phyloP scores from a whole-genome alignment of 306 rosid species.

The Hylodesmum podocarpum region DNA sequence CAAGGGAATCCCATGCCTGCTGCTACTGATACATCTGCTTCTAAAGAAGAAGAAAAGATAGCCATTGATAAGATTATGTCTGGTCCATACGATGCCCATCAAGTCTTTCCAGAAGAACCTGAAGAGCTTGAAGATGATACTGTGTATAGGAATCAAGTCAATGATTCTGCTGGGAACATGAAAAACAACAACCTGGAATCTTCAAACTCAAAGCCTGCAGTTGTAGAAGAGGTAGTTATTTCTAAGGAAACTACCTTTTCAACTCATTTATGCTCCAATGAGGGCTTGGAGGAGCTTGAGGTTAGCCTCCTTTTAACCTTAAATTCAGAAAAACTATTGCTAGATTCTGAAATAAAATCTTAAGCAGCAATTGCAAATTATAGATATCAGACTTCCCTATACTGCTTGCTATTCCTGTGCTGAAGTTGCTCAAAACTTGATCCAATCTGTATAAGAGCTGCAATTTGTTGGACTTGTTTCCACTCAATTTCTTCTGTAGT shows the following conservation, averaged over 20 bases:
- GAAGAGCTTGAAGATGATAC: constrained; percentile 82
- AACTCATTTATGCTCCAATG: constrained; percentile 35
- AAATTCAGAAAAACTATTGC: not conserved
- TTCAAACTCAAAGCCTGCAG: constrained; percentile 37
- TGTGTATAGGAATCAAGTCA: constrained; percentile 45
- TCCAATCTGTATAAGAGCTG: not conserved
- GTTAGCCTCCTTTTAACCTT: constrained; percentile 41
- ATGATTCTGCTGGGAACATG: constrained; percentile 38
- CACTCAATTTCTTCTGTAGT: not conserved
- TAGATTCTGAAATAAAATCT: not conserved
- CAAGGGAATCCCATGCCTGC: constrained; percentile 18
- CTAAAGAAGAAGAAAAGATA: constrained; percentile 68
- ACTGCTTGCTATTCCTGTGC: constrained; percentile 17
- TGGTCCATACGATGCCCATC: constrained; percentile 54
- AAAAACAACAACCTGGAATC: constrained; percentile 35
- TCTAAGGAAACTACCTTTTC: constrained; percentile 40
- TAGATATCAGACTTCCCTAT: not conserved
- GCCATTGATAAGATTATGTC: constrained; percentile 70
- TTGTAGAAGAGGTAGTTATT: constrained; percentile 34
- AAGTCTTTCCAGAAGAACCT: constrained; percentile 53
- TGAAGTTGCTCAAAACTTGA: not conserved
- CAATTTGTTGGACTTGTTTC: not conserved
- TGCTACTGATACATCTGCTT: constrained; percentile 42
- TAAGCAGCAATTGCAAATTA: not conserved
- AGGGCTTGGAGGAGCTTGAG: constrained; percentile 92